A percentile compares a stretch with the other conserved stretches of the same genome.
phyloP scores from a whole-genome alignment of 2,329 filamentous ascomycete species.

The Cryphonectria japonica region DNA sequence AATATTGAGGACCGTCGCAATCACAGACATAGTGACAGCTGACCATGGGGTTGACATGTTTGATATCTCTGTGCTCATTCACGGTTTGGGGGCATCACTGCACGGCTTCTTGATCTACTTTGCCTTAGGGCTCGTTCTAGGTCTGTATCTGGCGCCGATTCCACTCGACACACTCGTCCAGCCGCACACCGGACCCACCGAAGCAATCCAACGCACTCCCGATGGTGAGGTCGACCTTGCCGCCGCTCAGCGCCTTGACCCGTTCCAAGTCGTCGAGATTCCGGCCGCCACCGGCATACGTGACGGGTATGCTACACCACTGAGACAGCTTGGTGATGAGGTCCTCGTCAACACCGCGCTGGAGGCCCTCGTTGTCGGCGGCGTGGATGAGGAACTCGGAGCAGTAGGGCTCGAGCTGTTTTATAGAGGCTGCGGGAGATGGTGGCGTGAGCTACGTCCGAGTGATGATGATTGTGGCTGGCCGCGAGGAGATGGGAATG shows the following conservation, averaged over 20 bases:
- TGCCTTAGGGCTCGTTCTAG: background rate
- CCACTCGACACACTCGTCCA: slow-evolving; percentile 89
- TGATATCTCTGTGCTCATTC: background rate
- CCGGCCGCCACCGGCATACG: slow-evolving; percentile 93
- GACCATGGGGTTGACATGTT: background rate
- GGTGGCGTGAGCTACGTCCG: background rate
- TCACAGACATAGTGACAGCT: background rate
- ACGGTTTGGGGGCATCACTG: background rate
- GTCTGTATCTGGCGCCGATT: slow-evolving; percentile 58
- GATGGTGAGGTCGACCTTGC: slow-evolving; percentile 90
- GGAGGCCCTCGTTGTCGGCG: slow-evolving; percentile 93
- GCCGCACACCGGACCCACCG: slow-evolving; percentile 82
- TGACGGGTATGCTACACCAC: slow-evolving; percentile 92
- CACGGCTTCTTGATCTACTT: too few species aligned
- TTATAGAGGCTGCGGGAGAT: slow-evolving; percentile 69
- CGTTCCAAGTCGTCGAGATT: slow-evolving; percentile 79
- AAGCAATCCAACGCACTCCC: slow-evolving; percentile 97
- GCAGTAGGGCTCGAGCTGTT: slow-evolving; percentile 83
- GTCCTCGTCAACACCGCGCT: slow-evolving; percentile 85
- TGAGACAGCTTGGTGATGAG: slow-evolving; percentile 75
- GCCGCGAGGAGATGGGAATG: background rate
- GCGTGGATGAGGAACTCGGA: slow-evolving; percentile 97
- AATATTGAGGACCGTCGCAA: background rate
- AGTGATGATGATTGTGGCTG: background rate
- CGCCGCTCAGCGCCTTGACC: slow-evolving; percentile 77